A percentile compares a stretch with the other conserved stretches of the same genome.
phyloP scores from a whole-genome alignment of 164 flowering plant genomes.

The Berberis vulgaris region DNA sequence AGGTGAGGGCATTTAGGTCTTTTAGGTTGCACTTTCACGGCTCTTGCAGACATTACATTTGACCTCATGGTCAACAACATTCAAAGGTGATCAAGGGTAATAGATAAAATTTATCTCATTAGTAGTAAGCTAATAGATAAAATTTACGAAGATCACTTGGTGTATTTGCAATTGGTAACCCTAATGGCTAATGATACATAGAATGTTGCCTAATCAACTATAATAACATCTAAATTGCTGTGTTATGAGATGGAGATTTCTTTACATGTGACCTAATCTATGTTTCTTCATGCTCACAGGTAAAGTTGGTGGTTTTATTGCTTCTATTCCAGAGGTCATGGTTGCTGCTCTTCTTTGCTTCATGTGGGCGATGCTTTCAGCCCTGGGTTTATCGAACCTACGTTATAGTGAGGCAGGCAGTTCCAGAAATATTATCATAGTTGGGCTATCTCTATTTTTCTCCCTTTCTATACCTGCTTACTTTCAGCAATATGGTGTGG shows the following conservation, averaged over 20 bases:
- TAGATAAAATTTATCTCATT: no score
- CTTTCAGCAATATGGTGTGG: constrained; percentile 90
- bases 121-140: no score
- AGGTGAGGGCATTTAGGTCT: no score
- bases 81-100: no score
- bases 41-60: no score
- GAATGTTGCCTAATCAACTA: no score
- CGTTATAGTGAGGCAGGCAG: constrained; percentile 99
- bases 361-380: constrained; percentile 99
- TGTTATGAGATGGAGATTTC: neutral
- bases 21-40: no score
- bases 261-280: no score
- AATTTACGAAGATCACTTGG: no score
- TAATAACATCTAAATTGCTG: neutral
- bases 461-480: constrained; percentile 88
- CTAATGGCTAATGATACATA: no score
- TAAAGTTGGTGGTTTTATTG: constrained; percentile 96
- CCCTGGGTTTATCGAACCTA: constrained; percentile 86
- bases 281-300: constrained; percentile 32
- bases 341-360: constrained; percentile 92
- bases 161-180: no score
- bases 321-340: constrained; percentile 90
- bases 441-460: constrained; percentile 86
- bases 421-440: constrained; percentile 92
- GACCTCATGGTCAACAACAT: no score